Base-by-base conservation (phyloP, 2,329 filamentous ascomycete genomes). In the Xylariaceae sp. region DNA sequence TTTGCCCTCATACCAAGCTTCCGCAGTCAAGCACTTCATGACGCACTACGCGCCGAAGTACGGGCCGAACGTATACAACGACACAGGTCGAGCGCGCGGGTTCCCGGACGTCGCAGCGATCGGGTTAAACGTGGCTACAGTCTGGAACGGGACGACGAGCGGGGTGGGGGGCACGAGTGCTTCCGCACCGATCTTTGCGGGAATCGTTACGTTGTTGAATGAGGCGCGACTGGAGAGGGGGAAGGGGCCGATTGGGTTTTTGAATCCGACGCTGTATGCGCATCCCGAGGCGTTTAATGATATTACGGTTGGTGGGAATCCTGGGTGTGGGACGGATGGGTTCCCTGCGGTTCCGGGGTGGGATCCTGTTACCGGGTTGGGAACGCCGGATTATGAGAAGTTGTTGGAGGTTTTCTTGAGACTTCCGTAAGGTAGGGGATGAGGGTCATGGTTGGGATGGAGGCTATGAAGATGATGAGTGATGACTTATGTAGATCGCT, bases 101-200 rank as follows among this genome's bases (percentile, higher is more conserved):
- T 80, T 75, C 62, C 80, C 80, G 0, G 80, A 82, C 57, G 71
- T 80, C n/a, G 67, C 72, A 1, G 76, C 75, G 30, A 76, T 78
- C 23, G 77, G 77, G 0, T 45, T 59, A 7, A 30, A 74, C 76
- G 15, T 75, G 72, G 30, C 65, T 73, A 23, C 79, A 74, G 0
- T 75, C 71, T 9, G 72, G 77, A 35, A 77, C 71, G 2, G 68
- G 69, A 30, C 71, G 74, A 59, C 53, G 52, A 77, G 51, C 35
- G 64, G 66, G 18, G 49, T 65, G 39, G 58, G 62, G 10, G 64
- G 64, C 2, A 65, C 64, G 23, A 64, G 62, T 51, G 64, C 64
- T 1, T 63, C 60, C 13, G 65, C 67, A 4, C 67, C 67, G 0
- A 65, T 68, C 44, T 66, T 68, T 30, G 67, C 67, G 1, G 56